phyloP scores from a whole-genome alignment of 352 stramenopile species.

The Pythium vanterpoolii region DNA sequence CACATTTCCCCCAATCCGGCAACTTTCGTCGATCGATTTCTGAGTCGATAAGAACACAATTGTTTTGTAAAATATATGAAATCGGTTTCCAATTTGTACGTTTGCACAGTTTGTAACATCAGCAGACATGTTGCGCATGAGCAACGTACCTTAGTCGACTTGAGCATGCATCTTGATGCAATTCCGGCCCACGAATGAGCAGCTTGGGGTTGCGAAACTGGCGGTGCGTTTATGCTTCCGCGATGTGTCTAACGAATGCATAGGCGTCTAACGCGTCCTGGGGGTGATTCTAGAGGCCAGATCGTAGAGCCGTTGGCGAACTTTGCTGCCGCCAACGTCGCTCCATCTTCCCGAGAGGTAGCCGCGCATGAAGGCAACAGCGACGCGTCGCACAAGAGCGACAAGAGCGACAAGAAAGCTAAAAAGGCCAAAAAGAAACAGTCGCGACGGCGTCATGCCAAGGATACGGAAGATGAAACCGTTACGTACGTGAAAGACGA shows the following conservation, averaged over 20 bases:
- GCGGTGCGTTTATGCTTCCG: conserved; percentile 23
- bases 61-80: too few relatives aligned
- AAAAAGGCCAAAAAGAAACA: conserved; percentile 25
- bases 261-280: neutral
- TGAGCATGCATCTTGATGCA: too few relatives aligned
- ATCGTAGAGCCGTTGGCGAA: conserved; percentile 27
- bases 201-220: conserved; percentile 35
- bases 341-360: neutral
- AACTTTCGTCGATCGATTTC: too few relatives aligned
- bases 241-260: neutral
- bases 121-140: too few relatives aligned
- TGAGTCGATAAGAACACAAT: too few relatives aligned
- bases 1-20: too few relatives aligned
- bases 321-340: conserved; percentile 14
- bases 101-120: too few relatives aligned
- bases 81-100: too few relatives aligned
- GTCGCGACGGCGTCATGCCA: neutral
- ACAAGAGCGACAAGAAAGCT: conserved; percentile 28
- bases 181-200: too few relatives aligned
- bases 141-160: too few relatives aligned
- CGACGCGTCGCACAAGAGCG: neutral
- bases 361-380: neutral
- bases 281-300: conserved; percentile 21
- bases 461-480: neutral
- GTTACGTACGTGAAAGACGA: conserved; percentile 55